Base-by-base conservation (phyloP, 176 grass and related monocot species). In the Calamus simplicifolius region DNA sequence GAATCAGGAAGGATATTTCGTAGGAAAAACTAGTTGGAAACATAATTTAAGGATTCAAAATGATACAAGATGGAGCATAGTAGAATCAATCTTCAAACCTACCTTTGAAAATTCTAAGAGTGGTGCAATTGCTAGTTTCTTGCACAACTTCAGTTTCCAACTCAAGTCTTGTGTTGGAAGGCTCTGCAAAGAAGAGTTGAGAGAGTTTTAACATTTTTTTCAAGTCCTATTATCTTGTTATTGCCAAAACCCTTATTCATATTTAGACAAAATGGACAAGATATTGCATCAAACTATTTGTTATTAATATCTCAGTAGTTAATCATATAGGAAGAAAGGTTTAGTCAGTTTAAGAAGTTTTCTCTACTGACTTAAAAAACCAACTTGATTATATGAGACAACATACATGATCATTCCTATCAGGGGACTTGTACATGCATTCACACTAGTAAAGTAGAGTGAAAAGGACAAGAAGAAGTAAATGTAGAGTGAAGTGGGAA, bases 61-160 rank as follows among this genome's bases (percentile, higher is more conserved):
- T 60, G 68, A 63, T 18, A 72, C 31, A 0, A 38, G 31, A 8
- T 38, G 31, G 31, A 38, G 31, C 31, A 38, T 10, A 38, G 31
- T 38, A 38, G 7, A 57, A 56, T 6, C 31, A 15, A 21, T 49
- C 51, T 58, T 57, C 48, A 19, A 65, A 65, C 71, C 65, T 80
- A 92, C 93, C 84, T 98, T 82, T 97, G 53, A 86, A 91, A 21
- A 92, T 80, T 80, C 78, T 92, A 53, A 88, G 93, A n/a, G 79
- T 81, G 62, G 81, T 76, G 66, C 77, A 70, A 53, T 91, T 91
- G 18, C 54, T 62, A 56, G 69, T 75, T 31, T 88, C 72, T 52
- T 77, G 67, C 53, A 80, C 67, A 60, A 75, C 65, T 58, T 83
- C 38, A 63, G 54, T 78, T 66, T 75, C 73, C 49, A 66, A 65